phyloP scores from a whole-genome alignment of 2,329 filamentous ascomycete species.

The Monilinia fructicola region DNA sequence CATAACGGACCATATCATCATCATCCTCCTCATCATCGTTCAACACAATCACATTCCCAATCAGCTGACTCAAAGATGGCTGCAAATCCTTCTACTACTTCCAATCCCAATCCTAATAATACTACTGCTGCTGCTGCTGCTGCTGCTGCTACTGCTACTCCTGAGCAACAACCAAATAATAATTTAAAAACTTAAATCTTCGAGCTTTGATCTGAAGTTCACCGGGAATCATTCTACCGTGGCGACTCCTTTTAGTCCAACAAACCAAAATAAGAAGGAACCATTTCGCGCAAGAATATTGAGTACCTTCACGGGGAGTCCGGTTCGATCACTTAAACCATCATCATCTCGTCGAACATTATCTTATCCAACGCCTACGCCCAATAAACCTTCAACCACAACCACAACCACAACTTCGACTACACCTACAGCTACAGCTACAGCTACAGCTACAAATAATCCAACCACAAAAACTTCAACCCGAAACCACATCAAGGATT shows the following conservation, averaged over 20 bases:
- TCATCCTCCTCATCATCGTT: slow-evolving; percentile 1
- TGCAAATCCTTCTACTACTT: background rate
- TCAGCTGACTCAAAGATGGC: slow-evolving; percentile 16
- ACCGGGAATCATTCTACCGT: slow-evolving; percentile 22
- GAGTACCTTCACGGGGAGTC: slow-evolving; percentile 19
- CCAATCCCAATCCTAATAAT: background rate
- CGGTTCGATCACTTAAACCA: slow-evolving; percentile 16
- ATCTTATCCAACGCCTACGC: slow-evolving; percentile 22
- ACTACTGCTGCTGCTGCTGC: background rate
- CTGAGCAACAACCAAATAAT: background rate
- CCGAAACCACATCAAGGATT: slow-evolving; percentile 1
- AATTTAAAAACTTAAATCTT: slow-evolving; percentile 25
- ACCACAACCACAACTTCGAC: background rate
- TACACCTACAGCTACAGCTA: background rate
- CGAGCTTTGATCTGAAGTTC: slow-evolving; percentile 24
- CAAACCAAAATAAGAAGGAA: slow-evolving; percentile 21
- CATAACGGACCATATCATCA: slow-evolving; percentile 6
- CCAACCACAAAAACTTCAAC: slow-evolving; percentile 3
- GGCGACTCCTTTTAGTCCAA: slow-evolving; percentile 21
- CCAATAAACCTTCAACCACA: slow-evolving; percentile 6
- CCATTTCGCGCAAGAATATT: slow-evolving; percentile 19
- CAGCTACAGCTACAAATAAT: background rate
- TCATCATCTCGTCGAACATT: slow-evolving; percentile 22
- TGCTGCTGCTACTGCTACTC: too few species aligned
- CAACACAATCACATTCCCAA: slow-evolving; percentile 1